A percentile compares a stretch with the other conserved stretches of the same genome.
phyloP scores from a whole-genome alignment of 352 stramenopile genomes.

The Phytophthora pistaciae region DNA sequence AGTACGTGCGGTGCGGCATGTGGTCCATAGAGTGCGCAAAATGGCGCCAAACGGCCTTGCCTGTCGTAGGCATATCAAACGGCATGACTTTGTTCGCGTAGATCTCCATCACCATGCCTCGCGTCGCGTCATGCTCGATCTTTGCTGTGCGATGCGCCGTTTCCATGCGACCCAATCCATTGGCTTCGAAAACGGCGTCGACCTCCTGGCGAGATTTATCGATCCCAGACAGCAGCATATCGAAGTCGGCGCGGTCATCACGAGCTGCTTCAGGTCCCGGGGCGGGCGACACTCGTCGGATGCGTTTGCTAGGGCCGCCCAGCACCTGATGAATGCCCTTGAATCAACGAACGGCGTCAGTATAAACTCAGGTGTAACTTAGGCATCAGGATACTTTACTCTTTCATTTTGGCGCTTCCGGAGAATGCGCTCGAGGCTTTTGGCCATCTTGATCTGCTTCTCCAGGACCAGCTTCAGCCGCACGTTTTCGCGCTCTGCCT shows the following conservation, averaged over 20 bases:
- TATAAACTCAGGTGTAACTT: conserved; percentile 18
- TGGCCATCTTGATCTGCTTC: conserved; percentile 58
- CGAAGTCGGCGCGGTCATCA: conserved; percentile 38
- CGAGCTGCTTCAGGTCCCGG: conserved; percentile 17
- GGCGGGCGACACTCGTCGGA: conserved; percentile 32
- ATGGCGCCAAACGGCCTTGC: conserved; percentile 45
- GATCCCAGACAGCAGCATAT: conserved; percentile 41
- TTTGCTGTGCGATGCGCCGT: conserved; percentile 39
- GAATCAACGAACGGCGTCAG: conserved; percentile 34
- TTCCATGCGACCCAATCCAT: conserved; percentile 43
- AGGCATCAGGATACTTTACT: conserved; percentile 39
- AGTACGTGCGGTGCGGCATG: conserved; percentile 45
- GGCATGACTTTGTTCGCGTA: conserved; percentile 51
- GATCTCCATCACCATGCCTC: conserved; percentile 51
- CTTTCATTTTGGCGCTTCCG: conserved; percentile 44
- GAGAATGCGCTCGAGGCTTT: conserved; percentile 49
- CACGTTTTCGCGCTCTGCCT: conserved; percentile 57
- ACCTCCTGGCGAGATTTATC: conserved; percentile 42
- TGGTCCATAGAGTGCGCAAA: conserved; percentile 48
- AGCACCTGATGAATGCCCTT: conserved; percentile 37
- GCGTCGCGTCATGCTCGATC: conserved; percentile 41
- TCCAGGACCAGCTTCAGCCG: conserved; percentile 56
- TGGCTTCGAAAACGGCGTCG: conserved; percentile 45
- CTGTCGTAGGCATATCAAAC: conserved; percentile 41
- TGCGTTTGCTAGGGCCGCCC: conserved; percentile 34